Base-by-base conservation (phyloP, 805 yeast genomes). In the Starmerella vaccinii region DNA sequence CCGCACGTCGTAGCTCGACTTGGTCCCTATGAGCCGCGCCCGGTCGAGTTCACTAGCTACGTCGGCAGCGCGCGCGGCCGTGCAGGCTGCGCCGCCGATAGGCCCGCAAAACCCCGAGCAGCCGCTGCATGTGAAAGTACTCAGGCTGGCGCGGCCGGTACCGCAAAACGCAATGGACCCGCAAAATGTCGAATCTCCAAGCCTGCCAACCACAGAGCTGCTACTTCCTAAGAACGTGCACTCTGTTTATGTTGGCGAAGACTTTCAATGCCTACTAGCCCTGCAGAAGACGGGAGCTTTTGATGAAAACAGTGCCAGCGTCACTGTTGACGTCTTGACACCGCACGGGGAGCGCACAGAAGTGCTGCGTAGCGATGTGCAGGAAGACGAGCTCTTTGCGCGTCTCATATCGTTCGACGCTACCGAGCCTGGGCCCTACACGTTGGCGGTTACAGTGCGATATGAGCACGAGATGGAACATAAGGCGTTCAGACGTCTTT, bases 211-310 rank as follows among this genome's bases (percentile, higher is more conserved):
- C 9, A 27, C 50, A 3, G 52, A 56, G 46, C 55, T 63, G 39
- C 43, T 52, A 34, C 57, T 65, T 19, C 63, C 67, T 2, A 42
- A 56, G n/a, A 26, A 58, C n/a, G 50, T 59, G 46, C 63, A 64
- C 21, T 53, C 54, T 1, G 63, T 60, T 26, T 64, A 60, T 47
- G 63, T 61, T 0, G 69, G 69, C 16, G 69, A 65, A 51, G 57
- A 57, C 53, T 60, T 63, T 49, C 38, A 53, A 2, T 58, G 64
- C 46, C 45, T 65, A 39, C 42, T 64, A 16, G 51, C 55, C 12
- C 53, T 58, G 29, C 46, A 55, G 34, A 19, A 19, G n/a, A 16
- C 22, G 15, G 49, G 18, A 5, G 10, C 33, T 2, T 34, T 44
- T 5, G 53, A 46, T 26, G 33, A 21, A 6, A 49, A 41, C 10